These are phyloP conservation scores for Lactarius deliciosus DNA, from an alignment of 768 basidiomycete species.

Conservation along the genomic window DNA sequence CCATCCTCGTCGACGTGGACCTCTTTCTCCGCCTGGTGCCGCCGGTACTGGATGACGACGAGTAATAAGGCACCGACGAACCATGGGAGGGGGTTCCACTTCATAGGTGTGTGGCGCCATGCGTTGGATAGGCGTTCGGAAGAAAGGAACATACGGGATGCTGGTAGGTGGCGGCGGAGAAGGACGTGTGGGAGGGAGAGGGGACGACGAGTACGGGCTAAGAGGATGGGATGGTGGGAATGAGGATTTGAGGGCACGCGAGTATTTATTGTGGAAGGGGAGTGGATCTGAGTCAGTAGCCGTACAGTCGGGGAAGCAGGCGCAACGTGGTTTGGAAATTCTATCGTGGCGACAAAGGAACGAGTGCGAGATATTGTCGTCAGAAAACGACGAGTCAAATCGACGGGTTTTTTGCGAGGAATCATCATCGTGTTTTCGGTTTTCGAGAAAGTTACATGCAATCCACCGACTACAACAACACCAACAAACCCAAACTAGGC, in stretches of 20 bases:
- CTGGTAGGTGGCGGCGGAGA: conserved; percentile 1
- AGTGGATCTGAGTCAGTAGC: conserved; percentile 4
- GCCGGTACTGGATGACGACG: conserved; percentile 71
- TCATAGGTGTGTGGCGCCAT: conserved; percentile 85
- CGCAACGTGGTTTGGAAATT: conserved; percentile 15
- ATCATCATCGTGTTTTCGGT: not conserved
- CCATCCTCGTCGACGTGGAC: conserved; percentile 83
- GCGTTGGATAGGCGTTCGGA: conserved; percentile 68
- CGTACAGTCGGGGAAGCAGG: conserved; percentile 6
- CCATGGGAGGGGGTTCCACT: conserved; percentile 93
- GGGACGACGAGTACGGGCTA: not conserved
- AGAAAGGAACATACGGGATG: conserved; percentile 21
- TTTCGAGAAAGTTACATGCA: not conserved
- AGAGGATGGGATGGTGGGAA: not conserved
- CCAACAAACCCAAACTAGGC: conserved; percentile 29
- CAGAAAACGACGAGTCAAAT: not conserved
- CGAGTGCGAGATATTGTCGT: conserved; percentile 5
- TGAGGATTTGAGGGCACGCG: conserved; percentile 12
- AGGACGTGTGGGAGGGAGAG: not conserved
- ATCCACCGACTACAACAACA: not conserved
- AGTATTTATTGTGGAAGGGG: conserved; percentile 11
- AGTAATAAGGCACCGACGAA: conserved; percentile 90
- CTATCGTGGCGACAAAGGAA: not conserved
- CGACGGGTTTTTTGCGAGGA: not conserved
- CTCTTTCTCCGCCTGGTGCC: conserved; percentile 49